Conservation (phyloP, 805 yeast species). For the Candida chauliodis region DNA sequence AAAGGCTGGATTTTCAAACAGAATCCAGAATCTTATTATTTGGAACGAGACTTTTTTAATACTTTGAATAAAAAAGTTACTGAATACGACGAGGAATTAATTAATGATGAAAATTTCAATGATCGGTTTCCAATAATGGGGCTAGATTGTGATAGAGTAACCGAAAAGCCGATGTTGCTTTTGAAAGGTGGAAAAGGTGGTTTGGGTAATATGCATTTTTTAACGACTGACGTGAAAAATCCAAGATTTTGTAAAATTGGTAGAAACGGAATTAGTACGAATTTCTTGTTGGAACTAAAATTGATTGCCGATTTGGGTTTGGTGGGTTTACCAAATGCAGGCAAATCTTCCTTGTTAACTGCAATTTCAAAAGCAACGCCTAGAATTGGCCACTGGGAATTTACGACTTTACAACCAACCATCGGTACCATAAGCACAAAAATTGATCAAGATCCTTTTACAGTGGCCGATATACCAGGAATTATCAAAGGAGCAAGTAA, state of each 20-base stretch:
- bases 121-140: slow-evolving; percentile 85
- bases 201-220: slow-evolving; percentile 92
- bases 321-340: slow-evolving; percentile 96
- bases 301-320: slow-evolving; percentile 89
- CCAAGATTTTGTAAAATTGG: slow-evolving; percentile 88
- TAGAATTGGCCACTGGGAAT: slow-evolving; percentile 93
- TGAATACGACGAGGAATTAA: slow-evolving; percentile 57
- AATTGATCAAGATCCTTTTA: slow-evolving; percentile 65
- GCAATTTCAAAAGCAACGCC: slow-evolving; percentile 90
- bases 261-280: slow-evolving; percentile 60
- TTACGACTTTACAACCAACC: slow-evolving; percentile 89
- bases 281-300: slow-evolving; percentile 79
- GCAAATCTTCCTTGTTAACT: slow-evolving; percentile 83
- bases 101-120: slow-evolving; percentile 51
- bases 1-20: slow-evolving; percentile 90
- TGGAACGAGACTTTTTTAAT: slow-evolving; percentile 60
- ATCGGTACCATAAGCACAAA: slow-evolving; percentile 79
- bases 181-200: slow-evolving; percentile 92
- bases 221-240: slow-evolving; percentile 77
- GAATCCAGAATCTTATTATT: slow-evolving; percentile 67
- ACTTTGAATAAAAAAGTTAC: slow-evolving; percentile 61
- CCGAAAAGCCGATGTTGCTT: slow-evolving; percentile 64
- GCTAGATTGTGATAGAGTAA: slow-evolving; percentile 60
- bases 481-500: slow-evolving; percentile 82
- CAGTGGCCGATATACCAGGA: slow-evolving; percentile 98